phyloP scores from a whole-genome alignment of 2,329 filamentous ascomycete species.

The Cladorrhinum sp. region DNA sequence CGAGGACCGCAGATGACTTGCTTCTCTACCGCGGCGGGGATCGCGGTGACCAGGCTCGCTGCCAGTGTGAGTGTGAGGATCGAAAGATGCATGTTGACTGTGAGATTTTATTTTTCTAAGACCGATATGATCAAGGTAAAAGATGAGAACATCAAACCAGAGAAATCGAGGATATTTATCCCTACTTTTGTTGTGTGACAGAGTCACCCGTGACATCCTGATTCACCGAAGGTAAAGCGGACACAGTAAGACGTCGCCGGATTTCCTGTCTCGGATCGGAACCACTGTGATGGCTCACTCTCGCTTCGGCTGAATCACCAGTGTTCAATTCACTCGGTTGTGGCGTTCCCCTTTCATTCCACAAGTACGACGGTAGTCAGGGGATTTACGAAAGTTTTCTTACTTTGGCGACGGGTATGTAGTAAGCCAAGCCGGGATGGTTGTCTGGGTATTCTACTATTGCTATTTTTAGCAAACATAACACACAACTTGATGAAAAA shows the following conservation, averaged over 20 bases:
- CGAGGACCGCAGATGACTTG: conserved; percentile 25
- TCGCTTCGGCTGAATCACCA: conserved; percentile 2
- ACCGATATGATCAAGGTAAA: neutral
- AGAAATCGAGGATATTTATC: neutral
- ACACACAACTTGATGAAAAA: neutral
- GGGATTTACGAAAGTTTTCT: neutral
- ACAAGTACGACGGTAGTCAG: neutral
- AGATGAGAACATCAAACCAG: neutral
- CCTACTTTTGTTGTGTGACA: neutral
- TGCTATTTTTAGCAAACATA: neutral
- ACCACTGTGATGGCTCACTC: neutral
- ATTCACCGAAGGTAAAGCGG: neutral
- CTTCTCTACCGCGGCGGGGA: neutral
- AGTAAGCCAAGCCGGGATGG: conserved; percentile 1
- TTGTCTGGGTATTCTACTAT: neutral
- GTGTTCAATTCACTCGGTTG: neutral
- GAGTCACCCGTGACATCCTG: neutral
- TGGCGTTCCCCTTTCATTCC: conserved; percentile 1
- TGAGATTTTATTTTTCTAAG: neutral
- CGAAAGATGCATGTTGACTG: conserved; percentile 17
- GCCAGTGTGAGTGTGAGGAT: conserved; percentile 13
- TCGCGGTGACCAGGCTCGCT: neutral
- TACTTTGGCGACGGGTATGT: neutral
- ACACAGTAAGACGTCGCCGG: neutral
- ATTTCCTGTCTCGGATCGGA: neutral